Evolutionary conservation across 2,329 filamentous ascomycete genomes (phyloP).

Genomic region (Colletotrichum eleusines): DNA sequence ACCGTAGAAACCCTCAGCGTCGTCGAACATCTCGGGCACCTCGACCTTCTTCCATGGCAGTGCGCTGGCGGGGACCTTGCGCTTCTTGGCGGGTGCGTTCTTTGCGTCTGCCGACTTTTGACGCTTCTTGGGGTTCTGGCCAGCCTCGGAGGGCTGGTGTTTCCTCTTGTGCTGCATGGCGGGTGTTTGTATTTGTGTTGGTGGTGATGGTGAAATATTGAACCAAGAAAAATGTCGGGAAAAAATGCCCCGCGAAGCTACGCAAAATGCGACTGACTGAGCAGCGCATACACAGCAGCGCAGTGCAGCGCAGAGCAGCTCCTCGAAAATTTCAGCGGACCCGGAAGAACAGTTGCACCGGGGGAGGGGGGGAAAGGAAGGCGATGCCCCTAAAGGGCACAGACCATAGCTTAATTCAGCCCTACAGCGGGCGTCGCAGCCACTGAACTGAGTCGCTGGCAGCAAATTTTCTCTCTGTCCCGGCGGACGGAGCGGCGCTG

Average conservation of each 20-base stretch:
- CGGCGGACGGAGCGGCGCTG: constrained; percentile 40
- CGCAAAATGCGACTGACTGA: not conserved
- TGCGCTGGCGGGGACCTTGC: constrained; percentile 59
- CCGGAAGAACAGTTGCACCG: constrained; percentile 36
- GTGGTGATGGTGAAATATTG: not conserved
- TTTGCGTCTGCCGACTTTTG: constrained; percentile 36
- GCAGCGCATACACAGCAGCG: too few relatives aligned
- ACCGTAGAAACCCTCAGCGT: constrained; percentile 94
- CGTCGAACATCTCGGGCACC: constrained; percentile 83
- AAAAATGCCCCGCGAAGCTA: constrained; percentile 26
- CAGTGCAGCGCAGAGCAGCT: not conserved
- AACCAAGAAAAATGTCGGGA: not conserved
- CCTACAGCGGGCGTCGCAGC: constrained; percentile 36
- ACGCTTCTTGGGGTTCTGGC: constrained; percentile 35
- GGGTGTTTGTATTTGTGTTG: too few relatives aligned
- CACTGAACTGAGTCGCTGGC: constrained; percentile 27
- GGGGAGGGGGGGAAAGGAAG: too few relatives aligned
- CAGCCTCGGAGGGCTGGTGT: constrained; percentile 25
- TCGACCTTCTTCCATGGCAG: constrained; percentile 70
- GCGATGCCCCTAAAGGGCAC: constrained; percentile 36
- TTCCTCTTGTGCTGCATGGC: constrained; percentile 42
- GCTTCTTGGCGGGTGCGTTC: constrained; percentile 47
- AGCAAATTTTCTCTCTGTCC: constrained; percentile 39
- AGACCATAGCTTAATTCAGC: constrained; percentile 49
- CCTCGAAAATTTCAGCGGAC: constrained; percentile 40